Conservation (phyloP, 169 alveolate species). For the Plasmodium fragile region DNA sequence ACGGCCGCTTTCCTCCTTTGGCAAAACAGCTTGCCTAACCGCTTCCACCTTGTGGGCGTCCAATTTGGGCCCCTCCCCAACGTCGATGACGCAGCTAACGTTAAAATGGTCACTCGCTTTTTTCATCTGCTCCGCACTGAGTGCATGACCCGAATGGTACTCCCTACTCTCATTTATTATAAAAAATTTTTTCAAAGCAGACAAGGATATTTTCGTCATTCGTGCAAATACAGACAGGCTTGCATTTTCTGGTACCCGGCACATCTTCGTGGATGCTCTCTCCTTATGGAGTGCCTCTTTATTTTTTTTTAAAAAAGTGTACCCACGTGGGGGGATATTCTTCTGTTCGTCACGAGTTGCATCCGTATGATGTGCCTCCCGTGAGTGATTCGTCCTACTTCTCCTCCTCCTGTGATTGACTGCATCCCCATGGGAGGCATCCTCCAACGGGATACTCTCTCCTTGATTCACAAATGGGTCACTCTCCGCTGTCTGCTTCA, state of each 20-base stretch:
- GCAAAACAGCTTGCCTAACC: not conserved
- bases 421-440: not conserved
- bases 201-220: slow-evolving; percentile 22
- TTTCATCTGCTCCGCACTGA: slow-evolving; percentile 35
- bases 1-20: not conserved
- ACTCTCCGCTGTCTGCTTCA: not conserved
- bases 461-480: not conserved
- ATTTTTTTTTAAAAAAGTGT: not conserved
- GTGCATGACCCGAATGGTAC: not conserved
- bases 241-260: not conserved
- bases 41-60: not conserved
- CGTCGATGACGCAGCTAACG: not conserved
- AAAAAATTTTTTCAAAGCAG: slow-evolving; percentile 46
- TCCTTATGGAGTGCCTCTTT: slow-evolving; percentile 2
- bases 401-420: not conserved
- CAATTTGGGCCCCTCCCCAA: not conserved
- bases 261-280: not conserved
- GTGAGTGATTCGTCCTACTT: not conserved
- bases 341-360: not conserved
- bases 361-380: not conserved
- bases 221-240: slow-evolving; percentile 10
- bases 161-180: slow-evolving; percentile 55
- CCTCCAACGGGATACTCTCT: not conserved
- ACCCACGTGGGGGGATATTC: not conserved
- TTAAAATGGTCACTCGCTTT: slow-evolving; percentile 33